Evolutionary conservation across 2,329 filamentous ascomycete genomes (phyloP).

Genomic region (Aspergillus puulaauensis): DNA sequence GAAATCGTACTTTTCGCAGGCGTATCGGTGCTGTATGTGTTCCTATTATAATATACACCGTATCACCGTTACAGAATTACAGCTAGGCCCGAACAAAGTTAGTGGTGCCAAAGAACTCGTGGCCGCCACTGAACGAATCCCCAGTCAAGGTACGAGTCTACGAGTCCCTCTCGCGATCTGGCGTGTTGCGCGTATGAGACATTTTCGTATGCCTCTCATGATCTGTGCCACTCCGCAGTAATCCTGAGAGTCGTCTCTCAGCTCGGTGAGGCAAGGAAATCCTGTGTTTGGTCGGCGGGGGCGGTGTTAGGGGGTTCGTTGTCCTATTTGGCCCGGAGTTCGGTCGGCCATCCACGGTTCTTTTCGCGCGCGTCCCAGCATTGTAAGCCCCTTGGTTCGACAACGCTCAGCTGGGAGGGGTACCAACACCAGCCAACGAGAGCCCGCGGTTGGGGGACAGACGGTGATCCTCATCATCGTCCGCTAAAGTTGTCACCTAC

Average conservation of each 20-base stretch:
- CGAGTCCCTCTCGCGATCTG: too few relatives aligned
- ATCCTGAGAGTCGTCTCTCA: background rate
- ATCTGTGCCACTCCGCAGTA: background rate
- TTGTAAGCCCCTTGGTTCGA: conserved; percentile 19
- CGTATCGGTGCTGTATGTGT: too few relatives aligned
- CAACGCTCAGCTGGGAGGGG: conserved; percentile 6
- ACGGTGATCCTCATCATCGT: conserved; percentile 24
- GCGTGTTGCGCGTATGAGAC: too few relatives aligned
- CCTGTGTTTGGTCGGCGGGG: conserved; percentile 10
- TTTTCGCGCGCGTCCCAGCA: conserved; percentile 11
- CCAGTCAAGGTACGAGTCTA: background rate
- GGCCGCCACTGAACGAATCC: conserved; percentile 24
- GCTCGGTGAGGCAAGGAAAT: conserved; percentile 10
- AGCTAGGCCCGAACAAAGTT: conserved; percentile 10
- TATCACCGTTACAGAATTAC: background rate
- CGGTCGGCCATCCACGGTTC: conserved; percentile 12
- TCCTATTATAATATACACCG: background rate
- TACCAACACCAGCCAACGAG: conserved; percentile 15
- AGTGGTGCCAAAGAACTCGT: conserved; percentile 17
- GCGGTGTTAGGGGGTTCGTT: conserved; percentile 16
- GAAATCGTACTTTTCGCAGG: too few relatives aligned
- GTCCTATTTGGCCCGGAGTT: conserved; percentile 2
- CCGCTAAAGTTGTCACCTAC: conserved; percentile 2
- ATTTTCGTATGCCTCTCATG: background rate
- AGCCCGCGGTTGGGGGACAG: conserved; percentile 14